A percentile compares a stretch with the other conserved stretches of the same genome.
Evolutionary conservation across 129 eudicot species (phyloP).

Genomic region (Flaveria robusta): DNA sequence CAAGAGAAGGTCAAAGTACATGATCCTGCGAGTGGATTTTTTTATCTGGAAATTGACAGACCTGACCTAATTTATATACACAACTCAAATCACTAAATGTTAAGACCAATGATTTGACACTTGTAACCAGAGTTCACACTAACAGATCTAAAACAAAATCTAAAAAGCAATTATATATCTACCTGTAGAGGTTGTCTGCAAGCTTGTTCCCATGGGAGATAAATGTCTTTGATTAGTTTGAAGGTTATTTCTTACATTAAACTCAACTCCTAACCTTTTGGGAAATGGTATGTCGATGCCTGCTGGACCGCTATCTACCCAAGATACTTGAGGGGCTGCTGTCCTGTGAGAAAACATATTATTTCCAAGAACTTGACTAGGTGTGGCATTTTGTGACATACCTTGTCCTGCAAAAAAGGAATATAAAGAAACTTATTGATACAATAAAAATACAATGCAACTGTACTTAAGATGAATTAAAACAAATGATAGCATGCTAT

Average conservation of each 20-base stretch:
- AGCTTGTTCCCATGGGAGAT: slow-evolving; percentile 32
- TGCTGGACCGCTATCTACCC: slow-evolving; percentile 30
- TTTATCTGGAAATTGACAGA: slow-evolving; percentile 28
- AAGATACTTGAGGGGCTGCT: slow-evolving; percentile 30
- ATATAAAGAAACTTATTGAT: neutral
- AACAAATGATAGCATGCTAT: neutral
- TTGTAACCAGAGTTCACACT: neutral
- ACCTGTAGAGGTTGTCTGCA: slow-evolving; percentile 41
- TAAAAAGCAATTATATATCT: slow-evolving; percentile 13
- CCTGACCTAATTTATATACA: slow-evolving; percentile 22
- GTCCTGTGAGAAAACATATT: slow-evolving; percentile 36
- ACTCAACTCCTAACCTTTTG: slow-evolving; percentile 56
- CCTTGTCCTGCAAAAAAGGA: slow-evolving; percentile 30
- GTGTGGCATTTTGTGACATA: slow-evolving; percentile 28
- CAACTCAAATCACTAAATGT: neutral
- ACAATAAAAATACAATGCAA: neutral
- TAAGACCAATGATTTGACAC: slow-evolving; percentile 1
- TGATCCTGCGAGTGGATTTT: slow-evolving; percentile 15
- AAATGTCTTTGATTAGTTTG: slow-evolving; percentile 31
- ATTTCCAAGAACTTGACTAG: slow-evolving; percentile 29
- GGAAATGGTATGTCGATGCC: slow-evolving; percentile 42
- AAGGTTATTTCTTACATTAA: slow-evolving; percentile 23
- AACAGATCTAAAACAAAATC: neutral
- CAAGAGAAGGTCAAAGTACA: slow-evolving; percentile 30
- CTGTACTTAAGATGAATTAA: neutral